Evolutionary conservation across 129 eudicot species (phyloP), one percentile per base, ranked within the genome.

Genomic region (Centrapalus pauciflorus): DNA sequence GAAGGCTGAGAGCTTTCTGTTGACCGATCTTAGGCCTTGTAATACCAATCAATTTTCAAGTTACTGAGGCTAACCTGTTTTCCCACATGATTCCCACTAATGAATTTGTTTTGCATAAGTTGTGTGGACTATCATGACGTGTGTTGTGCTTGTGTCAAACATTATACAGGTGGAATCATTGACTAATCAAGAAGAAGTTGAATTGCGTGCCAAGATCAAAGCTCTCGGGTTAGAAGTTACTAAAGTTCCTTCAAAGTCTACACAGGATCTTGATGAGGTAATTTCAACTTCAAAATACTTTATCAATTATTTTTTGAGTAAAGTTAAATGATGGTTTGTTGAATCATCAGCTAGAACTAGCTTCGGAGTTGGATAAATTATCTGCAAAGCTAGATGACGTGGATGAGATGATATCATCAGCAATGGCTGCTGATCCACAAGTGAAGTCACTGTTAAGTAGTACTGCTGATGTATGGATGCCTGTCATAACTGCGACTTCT

Each of bases 381-480:
- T 92, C 98, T 7, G 83, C 89, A 71, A 92, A 85, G 67, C 69
- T 92, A 71, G 96, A 89, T 28, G 61, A 92, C 45, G 98, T 92
- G 61, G 91, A 92, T 71, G 89, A 88, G 80, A 69, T 88, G 87
- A 85, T 92, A 83, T 92, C 98, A 29, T 87, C 98, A 9, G 83
- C 90, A 6, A 80, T 82, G 73, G 90, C 88, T 13, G 55, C 81
- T 33, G 98, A 92, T 64, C 96, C 96, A 11, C 75, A 88, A 63
- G 96, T 92, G 34, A 74, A 76, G 80, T 73, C 91, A 5, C 80
- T 92, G 52, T 69, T 92, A 73, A 92, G 95, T 66, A 75, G 86
- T 60, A 92, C 98, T 3, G 95, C 98, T 27, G 98, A 92, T 85
- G 79, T 88, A 7, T 92, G 98, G 96, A 79, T 92, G 89, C 98